Evolutionary conservation across 306 rosid species (phyloP), one percentile per base, ranked within the genome.

Genomic region (Luffa acutangula): DNA sequence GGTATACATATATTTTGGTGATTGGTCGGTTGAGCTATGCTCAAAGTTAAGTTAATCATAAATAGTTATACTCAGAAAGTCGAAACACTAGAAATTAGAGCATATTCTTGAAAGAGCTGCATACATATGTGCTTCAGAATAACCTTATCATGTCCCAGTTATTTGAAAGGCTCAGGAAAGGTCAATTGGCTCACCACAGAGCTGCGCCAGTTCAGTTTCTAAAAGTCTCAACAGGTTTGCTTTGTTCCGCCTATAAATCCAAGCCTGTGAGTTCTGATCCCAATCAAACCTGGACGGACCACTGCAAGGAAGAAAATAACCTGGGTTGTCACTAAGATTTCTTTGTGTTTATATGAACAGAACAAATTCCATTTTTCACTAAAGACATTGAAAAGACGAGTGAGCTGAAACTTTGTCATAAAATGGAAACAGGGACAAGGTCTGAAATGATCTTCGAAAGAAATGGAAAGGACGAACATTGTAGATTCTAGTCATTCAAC

Each of bases 271-370:
- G 77, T 82, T 81, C 63, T 7, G 87, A 85, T 94, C 96, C 98
- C 97, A 92, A 82, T 94, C 96, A 81, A 94, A 94, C 84, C 97
- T 89, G 36, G 90, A 86, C 1, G 97, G 97, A 70, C 98, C 98
- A 58, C 98, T 92, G 91, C 87, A 86, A 57, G 77, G 12, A 41
- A 18, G 49, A 18, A 41, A 46, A 64, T 34, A 64, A 37, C 71
- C 11, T 6, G 4, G 46, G 71, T 64, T 64, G 49, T 64, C 13
- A 21, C 36, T 2, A 56, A 56, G 42, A 25, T 25, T 25, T 25
- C 31, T 25, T 34, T 33, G 20, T 34, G 42, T 34, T 39, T 15
- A 36, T 17, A 65, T 39, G 13, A 2, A 37, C 48, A 15, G 25
- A 39, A 0, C 11, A 37, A 7, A 6, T 17, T 39, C 6, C 31